A percentile compares a stretch with the other conserved stretches of the same genome.
Evolutionary conservation across 2,329 filamentous ascomycete genomes (phyloP).

Genomic region (Paecilomyces sp.): DNA sequence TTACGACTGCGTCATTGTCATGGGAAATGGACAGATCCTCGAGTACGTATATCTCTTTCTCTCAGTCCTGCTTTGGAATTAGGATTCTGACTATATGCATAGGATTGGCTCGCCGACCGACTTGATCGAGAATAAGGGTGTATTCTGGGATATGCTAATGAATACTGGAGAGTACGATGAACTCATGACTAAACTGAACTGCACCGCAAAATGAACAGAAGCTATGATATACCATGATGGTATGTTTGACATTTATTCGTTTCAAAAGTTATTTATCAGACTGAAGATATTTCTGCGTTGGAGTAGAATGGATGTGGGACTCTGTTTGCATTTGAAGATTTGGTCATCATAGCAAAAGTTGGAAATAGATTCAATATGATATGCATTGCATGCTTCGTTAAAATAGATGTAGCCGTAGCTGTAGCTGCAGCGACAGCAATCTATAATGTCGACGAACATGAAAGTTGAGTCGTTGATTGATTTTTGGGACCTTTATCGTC

Average conservation of each 20-base stretch:
- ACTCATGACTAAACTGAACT: constrained; percentile 12
- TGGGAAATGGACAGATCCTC: constrained; percentile 47
- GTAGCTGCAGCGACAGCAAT: neutral
- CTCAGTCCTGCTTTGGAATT: neutral
- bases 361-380: neutral
- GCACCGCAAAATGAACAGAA: neutral
- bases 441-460: neutral
- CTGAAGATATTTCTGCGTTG: neutral
- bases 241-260: neutral
- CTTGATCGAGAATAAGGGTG: constrained; percentile 11
- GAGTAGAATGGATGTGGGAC: too few relatives aligned
- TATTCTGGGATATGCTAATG: constrained; percentile 18
- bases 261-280: neutral
- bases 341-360: neutral
- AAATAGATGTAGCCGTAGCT: neutral
- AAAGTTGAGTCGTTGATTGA: too few relatives aligned
- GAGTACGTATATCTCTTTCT: constrained; percentile 33
- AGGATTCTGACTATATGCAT: neutral
- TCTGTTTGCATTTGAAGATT: too few relatives aligned
- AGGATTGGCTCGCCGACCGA: constrained; percentile 16
- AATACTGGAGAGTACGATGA: constrained; percentile 21
- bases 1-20: constrained; percentile 53
- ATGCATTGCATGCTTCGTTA: neutral
- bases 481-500: too few relatives aligned
- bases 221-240: neutral